These are phyloP conservation scores for Penicillium sp. DNA, from an alignment of 2,329 filamentous ascomycete species.

Conservation along the genomic window DNA sequence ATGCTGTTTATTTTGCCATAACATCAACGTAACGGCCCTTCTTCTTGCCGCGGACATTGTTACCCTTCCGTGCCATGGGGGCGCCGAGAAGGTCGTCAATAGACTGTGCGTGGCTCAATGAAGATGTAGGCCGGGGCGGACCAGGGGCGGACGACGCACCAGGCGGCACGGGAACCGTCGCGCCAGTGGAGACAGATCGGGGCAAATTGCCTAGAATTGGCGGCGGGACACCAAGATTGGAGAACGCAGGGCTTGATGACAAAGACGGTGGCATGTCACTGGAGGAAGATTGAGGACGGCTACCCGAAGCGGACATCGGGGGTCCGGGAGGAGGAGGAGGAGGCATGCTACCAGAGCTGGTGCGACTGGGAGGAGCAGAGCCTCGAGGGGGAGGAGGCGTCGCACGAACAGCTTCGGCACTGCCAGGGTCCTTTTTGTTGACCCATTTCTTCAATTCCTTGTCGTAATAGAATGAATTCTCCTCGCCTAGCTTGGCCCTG, in stretches of 20 bases:
- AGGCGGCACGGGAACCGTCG: slow-evolving; percentile 35
- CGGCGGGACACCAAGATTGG: slow-evolving; percentile 30
- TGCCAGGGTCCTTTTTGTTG: slow-evolving; percentile 80
- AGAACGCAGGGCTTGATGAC: slow-evolving; percentile 32
- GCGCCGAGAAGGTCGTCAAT: slow-evolving; percentile 89
- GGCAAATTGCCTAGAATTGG: slow-evolving; percentile 25
- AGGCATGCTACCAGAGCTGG: slow-evolving; percentile 55
- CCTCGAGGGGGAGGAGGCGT: slow-evolving; percentile 77
- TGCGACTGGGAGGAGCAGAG: slow-evolving; percentile 48
- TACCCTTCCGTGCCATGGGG: slow-evolving; percentile 65
- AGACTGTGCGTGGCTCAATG: slow-evolving; percentile 86
- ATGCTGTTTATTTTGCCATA: slow-evolving; percentile 65
- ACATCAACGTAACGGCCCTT: slow-evolving; percentile 95
- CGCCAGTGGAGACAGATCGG: slow-evolving; percentile 39
- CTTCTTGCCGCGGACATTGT: slow-evolving; percentile 66
- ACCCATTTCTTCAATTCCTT: slow-evolving; percentile 97
- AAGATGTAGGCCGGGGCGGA: slow-evolving; percentile 69
- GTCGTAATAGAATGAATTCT: slow-evolving; percentile 90
- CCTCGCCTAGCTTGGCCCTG: slow-evolving; percentile 88
- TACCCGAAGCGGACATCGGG: slow-evolving; percentile 22
- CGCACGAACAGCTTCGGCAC: slow-evolving; percentile 58
- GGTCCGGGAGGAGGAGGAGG: slow-evolving; percentile 39
- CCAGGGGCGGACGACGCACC: slow-evolving; percentile 34
- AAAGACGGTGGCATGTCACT: slow-evolving; percentile 25
- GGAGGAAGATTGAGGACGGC: slow-evolving; percentile 34